Percentiles rank a stretch among this genome's conserved stretches.
Evolutionary conservation across 805 yeast genomes (phyloP).

Genomic region (Yamadazyma scolyti): DNA sequence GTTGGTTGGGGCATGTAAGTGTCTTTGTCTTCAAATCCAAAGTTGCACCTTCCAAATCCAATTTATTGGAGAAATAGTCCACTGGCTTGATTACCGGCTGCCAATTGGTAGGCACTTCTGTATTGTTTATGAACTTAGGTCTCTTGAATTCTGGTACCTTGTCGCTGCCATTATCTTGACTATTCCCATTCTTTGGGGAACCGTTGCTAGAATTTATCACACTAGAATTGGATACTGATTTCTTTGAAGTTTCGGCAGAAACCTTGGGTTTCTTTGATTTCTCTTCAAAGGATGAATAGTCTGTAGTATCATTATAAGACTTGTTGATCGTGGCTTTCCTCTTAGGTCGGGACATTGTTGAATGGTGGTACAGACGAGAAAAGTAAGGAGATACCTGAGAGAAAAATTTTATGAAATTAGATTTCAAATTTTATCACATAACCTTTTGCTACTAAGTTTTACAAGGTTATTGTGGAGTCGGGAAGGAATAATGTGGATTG

Average conservation of each 20-base stretch:
- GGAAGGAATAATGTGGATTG: no score
- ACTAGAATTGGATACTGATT: no score
- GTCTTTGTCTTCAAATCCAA: slow-evolving; percentile 35
- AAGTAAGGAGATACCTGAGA: neutral
- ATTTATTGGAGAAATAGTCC: slow-evolving; percentile 40
- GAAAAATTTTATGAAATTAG: no score
- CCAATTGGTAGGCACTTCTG: slow-evolving; percentile 44
- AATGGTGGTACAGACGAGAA: slow-evolving; percentile 1
- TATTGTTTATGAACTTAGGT: no score
- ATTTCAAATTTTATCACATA: no score
- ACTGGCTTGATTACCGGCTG: slow-evolving; percentile 38
- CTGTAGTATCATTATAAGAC: slow-evolving; percentile 29
- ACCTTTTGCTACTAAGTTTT: no score
- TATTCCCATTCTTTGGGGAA: no score
- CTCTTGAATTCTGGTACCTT: no score
- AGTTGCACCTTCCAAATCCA: slow-evolving; percentile 41
- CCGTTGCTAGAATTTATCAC: no score
- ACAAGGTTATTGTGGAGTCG: no score
- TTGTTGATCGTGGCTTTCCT: slow-evolving; percentile 36
- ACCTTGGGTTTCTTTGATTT: neutral
- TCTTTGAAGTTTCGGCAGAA: no score
- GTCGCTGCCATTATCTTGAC: no score
- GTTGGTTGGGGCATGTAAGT: slow-evolving; percentile 34
- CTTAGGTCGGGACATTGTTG: slow-evolving; percentile 27
- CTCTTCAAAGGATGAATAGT: slow-evolving; percentile 23